phyloP scores from a whole-genome alignment of 148 eudicot genomes.

The Rhododendron williamsianum region DNA sequence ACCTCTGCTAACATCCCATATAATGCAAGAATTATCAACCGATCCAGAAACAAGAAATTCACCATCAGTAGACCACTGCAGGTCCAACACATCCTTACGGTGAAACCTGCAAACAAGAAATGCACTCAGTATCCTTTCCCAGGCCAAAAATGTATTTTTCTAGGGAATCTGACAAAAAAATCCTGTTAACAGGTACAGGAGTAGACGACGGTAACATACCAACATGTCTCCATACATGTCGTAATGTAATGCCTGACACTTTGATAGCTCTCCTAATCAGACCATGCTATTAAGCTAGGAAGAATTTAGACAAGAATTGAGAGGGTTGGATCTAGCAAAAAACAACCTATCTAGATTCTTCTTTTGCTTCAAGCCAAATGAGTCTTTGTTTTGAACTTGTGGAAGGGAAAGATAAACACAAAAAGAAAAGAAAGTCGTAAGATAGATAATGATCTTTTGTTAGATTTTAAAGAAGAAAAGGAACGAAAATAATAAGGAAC shows the following conservation, averaged over 20 bases:
- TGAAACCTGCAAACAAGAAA: slow-evolving; percentile 48
- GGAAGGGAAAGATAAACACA: not conserved
- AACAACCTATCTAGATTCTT: not conserved
- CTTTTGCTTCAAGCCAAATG: not conserved
- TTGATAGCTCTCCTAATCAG: not conserved
- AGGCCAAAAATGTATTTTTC: not conserved
- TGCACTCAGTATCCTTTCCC: not conserved
- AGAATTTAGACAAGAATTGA: not conserved
- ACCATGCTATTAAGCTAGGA: not conserved
- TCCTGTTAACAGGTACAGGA: not conserved
- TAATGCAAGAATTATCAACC: slow-evolving; percentile 96
- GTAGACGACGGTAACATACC: not conserved
- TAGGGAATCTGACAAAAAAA: not conserved
- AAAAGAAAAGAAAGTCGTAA: not conserved
- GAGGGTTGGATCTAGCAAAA: not conserved
- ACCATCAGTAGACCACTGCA: slow-evolving; percentile 89
- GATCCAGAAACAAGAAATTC: slow-evolving; percentile 88
- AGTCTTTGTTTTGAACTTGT: not conserved
- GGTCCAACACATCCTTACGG: slow-evolving; percentile 90
- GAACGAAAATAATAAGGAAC: not conserved
- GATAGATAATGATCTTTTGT: not conserved
- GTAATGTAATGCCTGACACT: not conserved
- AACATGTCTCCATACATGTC: not conserved
- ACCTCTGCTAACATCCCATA: slow-evolving; percentile 95
- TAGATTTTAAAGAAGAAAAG: not conserved